Base-by-base conservation (phyloP, 148 eudicot genomes). In the Chenopodium formosanum region DNA sequence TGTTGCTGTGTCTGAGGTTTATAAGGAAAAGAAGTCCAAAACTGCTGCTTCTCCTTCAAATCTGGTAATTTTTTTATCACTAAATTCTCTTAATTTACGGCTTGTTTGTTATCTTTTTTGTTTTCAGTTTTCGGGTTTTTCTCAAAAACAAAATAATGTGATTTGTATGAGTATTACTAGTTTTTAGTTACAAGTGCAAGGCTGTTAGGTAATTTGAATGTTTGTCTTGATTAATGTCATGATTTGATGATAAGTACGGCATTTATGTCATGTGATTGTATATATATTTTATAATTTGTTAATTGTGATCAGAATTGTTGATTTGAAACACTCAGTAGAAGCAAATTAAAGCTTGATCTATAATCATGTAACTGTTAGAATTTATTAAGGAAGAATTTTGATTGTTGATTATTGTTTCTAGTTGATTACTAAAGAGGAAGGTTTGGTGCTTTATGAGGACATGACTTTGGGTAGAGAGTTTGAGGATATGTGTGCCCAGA, bases 401-500 rank as follows among this genome's bases (percentile, higher is more conserved):
- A 34, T 64, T 40, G 7, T 83, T 64, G 74, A 46, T 75, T 63
- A 5, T 52, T 77, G 40, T 48, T 31, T 83, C 89, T 85, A 95
- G 99, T 74, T 94, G 88, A 84, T 96, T 48, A 92, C 97, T 22
- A 96, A 94, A 86, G 93, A 94, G 84, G 99, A 96, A 87, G 97
- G 98, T 7, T 88, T 96, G 84, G 96, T 56, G 81, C 84, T 95
- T 44, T 95, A 91, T 58, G 97, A 95, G 86, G 98, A 95, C 79
- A 92, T 95, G 97, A 60, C 79, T 64, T 82, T 95, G 70, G 98
- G 98, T 53, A 85, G 98, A 87, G 79, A 85, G 37, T 93, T 95
- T 70, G 98, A 95, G 86, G 98, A 95, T 73, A 95, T 95, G 97
- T 93, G 98, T 79, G 98, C 98, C 78, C 98, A 95, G 82, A 95